Base-by-base conservation (phyloP, 345 rosid genomes). In the Carallia pectinifolia region DNA sequence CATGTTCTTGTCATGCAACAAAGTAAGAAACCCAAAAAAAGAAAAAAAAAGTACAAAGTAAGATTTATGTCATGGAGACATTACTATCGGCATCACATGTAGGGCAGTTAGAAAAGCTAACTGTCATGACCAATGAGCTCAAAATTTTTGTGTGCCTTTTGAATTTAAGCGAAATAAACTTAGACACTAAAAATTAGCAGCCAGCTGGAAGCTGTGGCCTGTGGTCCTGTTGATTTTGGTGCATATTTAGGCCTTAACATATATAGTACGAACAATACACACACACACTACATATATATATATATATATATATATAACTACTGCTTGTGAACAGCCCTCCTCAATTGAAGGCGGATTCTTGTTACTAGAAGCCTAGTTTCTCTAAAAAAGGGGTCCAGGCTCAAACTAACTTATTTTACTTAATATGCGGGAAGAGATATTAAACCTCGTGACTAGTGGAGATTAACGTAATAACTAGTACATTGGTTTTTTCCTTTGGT, bases 31-130 rank as follows among this genome's bases (percentile, higher is more conserved):
- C 44, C 9, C 39, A 38, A 19, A 8, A 13, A 59, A 31, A 10
- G 23, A 65, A 3, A 68, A 52, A 37, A 61, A 37, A 29, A 15
- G 58, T 62, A 50, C 33, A 53, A 54, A 64, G 62, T 61, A 31
- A 75, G 53, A 16, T 54, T 27, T 19, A 23, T 6, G 15, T 7
- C 31, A 13, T 3, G 29, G 60, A 55, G 60, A 27, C 23, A 55
- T 44, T 44, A 44, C 15, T 12, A 44, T 44, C 16, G 10, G 48
- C 48, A 44, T 44, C 15, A 44, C 12, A 44, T 12, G 10, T 44
- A 12, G 50, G 10, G 33, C 31, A 55, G 60, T 55, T 55, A 55
- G 23, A 55, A 8, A 27, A 55, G 33, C 60, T 55, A 53, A 53
- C 7, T 19, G 2, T 33, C 39, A 10, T 36, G 48, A 66, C 12